Conservation (phyloP, 257 asterid species). For the Lavandula angustifolia region DNA sequence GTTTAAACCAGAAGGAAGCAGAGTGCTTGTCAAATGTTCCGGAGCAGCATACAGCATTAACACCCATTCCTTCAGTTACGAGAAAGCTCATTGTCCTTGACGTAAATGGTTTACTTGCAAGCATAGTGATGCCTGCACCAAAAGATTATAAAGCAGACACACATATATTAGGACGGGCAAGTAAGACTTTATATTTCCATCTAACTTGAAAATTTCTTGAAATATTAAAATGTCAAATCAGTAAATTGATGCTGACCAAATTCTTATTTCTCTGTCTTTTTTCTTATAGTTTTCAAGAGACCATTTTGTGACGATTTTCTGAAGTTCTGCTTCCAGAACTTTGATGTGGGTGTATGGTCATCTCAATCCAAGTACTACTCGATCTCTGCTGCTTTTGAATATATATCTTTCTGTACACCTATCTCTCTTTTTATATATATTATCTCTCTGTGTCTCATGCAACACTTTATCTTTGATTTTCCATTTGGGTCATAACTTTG, state of each 20-base stretch:
- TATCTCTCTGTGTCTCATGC: constrained; percentile 22
- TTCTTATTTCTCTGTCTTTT: neutral
- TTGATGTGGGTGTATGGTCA: constrained; percentile 87
- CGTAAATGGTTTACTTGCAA: constrained; percentile 86
- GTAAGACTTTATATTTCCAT: constrained; percentile 45
- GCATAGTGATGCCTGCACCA: constrained; percentile 74
- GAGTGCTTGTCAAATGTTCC: constrained; percentile 26
- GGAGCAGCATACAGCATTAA: constrained; percentile 29
- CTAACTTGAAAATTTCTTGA: neutral
- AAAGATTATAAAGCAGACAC: constrained; percentile 45
- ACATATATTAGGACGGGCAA: constrained; percentile 64
- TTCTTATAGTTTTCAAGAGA: constrained; percentile 75
- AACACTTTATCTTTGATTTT: constrained; percentile 5
- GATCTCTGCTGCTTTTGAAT: no score
- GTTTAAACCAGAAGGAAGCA: constrained; percentile 31
- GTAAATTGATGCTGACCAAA: constrained; percentile 26
- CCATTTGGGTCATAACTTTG: no score
- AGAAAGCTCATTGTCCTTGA: constrained; percentile 90
- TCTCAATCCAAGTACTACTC: constrained; percentile 70
- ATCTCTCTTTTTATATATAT: neutral
- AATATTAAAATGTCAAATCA: neutral
- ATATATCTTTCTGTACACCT: neutral
- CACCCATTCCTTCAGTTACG: constrained; percentile 31
- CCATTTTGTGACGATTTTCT: constrained; percentile 84
- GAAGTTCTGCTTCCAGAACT: constrained; percentile 78